Base-by-base conservation (phyloP, 176 grass and related monocot species). In the Oryza meyeriana region DNA sequence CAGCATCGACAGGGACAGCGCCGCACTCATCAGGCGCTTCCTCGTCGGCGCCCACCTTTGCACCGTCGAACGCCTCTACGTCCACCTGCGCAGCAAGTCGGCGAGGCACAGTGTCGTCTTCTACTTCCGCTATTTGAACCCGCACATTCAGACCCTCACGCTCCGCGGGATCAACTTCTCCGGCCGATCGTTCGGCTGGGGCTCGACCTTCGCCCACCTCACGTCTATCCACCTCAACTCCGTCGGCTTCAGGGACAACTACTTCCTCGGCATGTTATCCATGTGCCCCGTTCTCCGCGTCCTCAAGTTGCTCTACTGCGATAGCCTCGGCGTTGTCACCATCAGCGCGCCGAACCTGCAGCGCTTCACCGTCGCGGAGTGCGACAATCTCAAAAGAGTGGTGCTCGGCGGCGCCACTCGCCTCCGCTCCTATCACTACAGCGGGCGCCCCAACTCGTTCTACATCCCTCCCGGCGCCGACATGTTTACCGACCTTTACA, bases 241-340 rank as follows among this genome's bases (percentile, higher is more conserved):
- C 8, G 64, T 90, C 38, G 12, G 0, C 14, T 24, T 93, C 25
- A 36, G 30, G 13, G 59, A 69, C 10, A 10, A 41, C 10, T 41
- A 11, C 9, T 10, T 41, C 10, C 1, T 2, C 10, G 39, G 39
- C 39, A 55, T 93, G 11, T 33, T 85, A 8, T 39, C 77, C 2
- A 38, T 87, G 9, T 97, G 94, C 59, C 94, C 94, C 2, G 1
- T 9, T 7, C 86, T 97, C 67, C 90, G 69, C 14, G 69, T 69
- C 27, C 86, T 97, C 35, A 64, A 82, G 12, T 57, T 97, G 34
- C 72, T 74, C 28, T 26, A 39, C 41, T 93, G 88, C 67, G 3
- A 26, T 2, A 57, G 66, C 4, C 22, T 69, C 78, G 38, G 69
- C 5, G 13, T 55, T 12, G 74, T 92, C 63, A 11, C 44, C 14